These are phyloP conservation scores for Asterochloris sp. DNA, from an alignment of 139 green algal species.

Conservation along the genomic window DNA sequence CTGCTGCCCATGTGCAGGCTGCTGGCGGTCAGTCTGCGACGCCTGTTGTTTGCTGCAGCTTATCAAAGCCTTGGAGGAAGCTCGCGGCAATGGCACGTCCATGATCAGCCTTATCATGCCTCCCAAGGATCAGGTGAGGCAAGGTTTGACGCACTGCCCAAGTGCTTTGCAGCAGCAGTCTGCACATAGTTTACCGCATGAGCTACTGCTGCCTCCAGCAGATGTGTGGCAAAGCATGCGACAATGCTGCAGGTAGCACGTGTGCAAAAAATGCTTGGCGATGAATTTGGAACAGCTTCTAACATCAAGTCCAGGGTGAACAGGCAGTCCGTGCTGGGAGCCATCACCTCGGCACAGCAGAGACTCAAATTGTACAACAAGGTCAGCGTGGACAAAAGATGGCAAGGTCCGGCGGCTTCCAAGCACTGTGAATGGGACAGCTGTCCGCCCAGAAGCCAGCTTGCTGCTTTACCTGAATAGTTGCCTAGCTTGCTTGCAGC, in stretches of 20 bases:
- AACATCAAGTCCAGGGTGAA: conserved; percentile 99
- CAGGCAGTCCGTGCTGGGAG: conserved; percentile 92
- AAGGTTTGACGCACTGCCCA: background rate
- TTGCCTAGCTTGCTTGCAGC: background rate
- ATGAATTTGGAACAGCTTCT: conserved; percentile 97
- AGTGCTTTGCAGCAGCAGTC: background rate
- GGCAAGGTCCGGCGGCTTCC: too few relatives aligned
- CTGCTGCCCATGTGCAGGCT: background rate
- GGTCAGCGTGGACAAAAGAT: conserved; percentile 30
- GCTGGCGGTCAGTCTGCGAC: background rate
- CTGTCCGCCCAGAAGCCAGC: background rate
- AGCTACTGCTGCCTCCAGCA: background rate
- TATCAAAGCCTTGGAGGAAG: conserved; percentile 84
- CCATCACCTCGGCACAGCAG: conserved; percentile 98
- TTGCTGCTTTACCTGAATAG: background rate
- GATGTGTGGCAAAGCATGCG: background rate
- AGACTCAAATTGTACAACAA: conserved; percentile 94
- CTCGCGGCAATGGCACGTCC: conserved; percentile 93
- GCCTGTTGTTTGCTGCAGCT: conserved; percentile 50
- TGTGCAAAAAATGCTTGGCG: conserved; percentile 94
- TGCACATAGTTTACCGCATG: background rate
- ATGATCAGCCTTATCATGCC: conserved; percentile 99
- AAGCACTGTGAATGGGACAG: too few relatives aligned
- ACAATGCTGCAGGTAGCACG: conserved; percentile 60
- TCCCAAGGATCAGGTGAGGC: conserved; percentile 90